Percentiles rank a stretch among this genome's conserved stretches.
Evolutionary conservation across 73 alveolate species (phyloP).

Genomic region (Loxodes magnus): DNA sequence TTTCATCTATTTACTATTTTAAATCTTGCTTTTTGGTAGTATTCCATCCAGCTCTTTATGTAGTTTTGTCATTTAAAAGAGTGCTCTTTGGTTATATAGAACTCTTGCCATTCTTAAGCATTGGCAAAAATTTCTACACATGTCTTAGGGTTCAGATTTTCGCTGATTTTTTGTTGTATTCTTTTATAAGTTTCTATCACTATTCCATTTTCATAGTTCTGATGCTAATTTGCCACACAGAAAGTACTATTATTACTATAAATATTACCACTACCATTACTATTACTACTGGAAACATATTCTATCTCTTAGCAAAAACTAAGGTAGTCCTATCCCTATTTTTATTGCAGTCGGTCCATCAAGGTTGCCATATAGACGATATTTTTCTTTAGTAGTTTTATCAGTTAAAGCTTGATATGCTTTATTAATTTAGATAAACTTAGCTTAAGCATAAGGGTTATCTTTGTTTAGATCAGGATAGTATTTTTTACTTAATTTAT

Average conservation of each 20-base stretch:
- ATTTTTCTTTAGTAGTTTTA: slow-evolving; percentile 63
- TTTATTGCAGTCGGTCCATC: slow-evolving; percentile 73
- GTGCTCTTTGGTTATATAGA: not conserved
- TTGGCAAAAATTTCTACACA: not conserved
- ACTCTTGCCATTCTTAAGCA: slow-evolving; percentile 1
- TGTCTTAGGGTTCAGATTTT: slow-evolving; percentile 7
- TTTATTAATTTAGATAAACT: slow-evolving; percentile 57
- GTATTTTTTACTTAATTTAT: slow-evolving; percentile 35
- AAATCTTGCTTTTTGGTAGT: no score
- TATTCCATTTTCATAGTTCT: slow-evolving; percentile 48
- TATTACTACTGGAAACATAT: slow-evolving; percentile 46
- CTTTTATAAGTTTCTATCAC: slow-evolving; percentile 18
- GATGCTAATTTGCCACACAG: slow-evolving; percentile 34
- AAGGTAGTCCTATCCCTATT: slow-evolving; percentile 67
- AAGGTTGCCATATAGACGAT: slow-evolving; percentile 76
- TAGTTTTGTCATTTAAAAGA: no score
- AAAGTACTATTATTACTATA: slow-evolving; percentile 29
- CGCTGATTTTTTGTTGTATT: slow-evolving; percentile 12
- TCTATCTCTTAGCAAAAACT: slow-evolving; percentile 51
- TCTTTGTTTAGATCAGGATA: slow-evolving; percentile 84
- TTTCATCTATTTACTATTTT: not conserved
- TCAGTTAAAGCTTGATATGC: slow-evolving; percentile 79
- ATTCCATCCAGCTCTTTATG: no score
- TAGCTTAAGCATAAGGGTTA: slow-evolving; percentile 62
- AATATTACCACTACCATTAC: slow-evolving; percentile 52